These are phyloP conservation scores for Colletotrichum spaethianum DNA, from an alignment of 2,329 filamentous ascomycete species.

Conservation along the genomic window DNA sequence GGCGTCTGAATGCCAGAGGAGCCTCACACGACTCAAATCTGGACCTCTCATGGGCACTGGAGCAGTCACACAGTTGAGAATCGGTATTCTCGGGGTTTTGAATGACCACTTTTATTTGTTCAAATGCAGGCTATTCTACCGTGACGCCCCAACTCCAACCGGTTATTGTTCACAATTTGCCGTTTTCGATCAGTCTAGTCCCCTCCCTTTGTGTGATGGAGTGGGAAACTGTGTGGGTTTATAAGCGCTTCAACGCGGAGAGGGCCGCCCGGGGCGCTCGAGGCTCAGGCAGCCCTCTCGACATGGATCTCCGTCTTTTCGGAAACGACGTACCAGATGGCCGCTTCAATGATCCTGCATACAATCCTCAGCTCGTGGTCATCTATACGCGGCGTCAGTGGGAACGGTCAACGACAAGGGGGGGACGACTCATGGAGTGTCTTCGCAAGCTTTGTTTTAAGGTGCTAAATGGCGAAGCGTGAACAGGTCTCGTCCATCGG, in stretches of 20 bases:
- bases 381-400: conserved; percentile 53
- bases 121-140: neutral
- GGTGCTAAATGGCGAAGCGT: neutral
- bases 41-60: neutral
- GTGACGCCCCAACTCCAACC: neutral
- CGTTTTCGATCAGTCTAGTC: neutral
- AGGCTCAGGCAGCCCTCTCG: conserved; percentile 31
- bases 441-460: neutral
- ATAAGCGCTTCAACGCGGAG: conserved; percentile 27
- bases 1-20: neutral
- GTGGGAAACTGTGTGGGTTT: neutral
- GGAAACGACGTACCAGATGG: conserved; percentile 75
- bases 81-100: no score
- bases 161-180: neutral
- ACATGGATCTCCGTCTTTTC: conserved; percentile 58
- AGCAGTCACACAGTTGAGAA: no score
- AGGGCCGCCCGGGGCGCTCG: neutral
- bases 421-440: neutral
- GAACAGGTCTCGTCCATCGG: neutral
- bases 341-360: conserved; percentile 79
- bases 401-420: neutral
- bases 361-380: conserved; percentile 78
- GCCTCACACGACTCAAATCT: neutral
- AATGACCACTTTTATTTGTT: neutral
- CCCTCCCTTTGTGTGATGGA: neutral